These are phyloP conservation scores for Mesembryanthemum crystallinum DNA, from an alignment of 148 eudicot species.

Conservation along the genomic window DNA sequence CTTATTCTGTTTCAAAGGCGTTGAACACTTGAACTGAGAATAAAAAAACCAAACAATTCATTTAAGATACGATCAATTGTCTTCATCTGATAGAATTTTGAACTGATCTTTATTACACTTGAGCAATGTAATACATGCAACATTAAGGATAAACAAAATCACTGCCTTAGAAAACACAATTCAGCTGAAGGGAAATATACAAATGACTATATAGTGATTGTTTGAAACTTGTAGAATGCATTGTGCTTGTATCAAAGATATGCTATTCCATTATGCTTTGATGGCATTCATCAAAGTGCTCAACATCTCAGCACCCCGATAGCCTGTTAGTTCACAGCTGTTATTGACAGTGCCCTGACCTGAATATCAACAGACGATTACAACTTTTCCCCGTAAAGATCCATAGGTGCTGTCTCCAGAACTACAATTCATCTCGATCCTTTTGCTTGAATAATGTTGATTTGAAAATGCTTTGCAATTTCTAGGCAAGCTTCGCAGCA, in stretches of 20 bases:
- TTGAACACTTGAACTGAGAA: no score
- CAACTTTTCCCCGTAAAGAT: not conserved
- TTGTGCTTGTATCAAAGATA: not conserved
- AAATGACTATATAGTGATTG: not conserved
- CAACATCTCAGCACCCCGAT: not conserved
- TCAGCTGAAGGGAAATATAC: not conserved
- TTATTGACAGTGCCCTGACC: conserved; percentile 1
- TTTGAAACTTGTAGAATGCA: not conserved
- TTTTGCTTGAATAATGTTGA: not conserved
- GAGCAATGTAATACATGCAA: not conserved
- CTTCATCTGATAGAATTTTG: no score
- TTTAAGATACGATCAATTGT: no score
- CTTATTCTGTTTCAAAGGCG: no score
- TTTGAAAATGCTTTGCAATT: not conserved
- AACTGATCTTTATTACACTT: not conserved
- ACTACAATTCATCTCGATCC: not conserved
- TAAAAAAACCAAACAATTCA: no score
- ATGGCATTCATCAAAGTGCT: not conserved
- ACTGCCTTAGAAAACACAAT: not conserved
- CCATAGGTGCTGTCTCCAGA: not conserved
- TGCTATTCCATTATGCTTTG: not conserved
- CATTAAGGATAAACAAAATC: not conserved
- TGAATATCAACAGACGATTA: not conserved
- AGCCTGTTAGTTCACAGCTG: conserved; percentile 2
- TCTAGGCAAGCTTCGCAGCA: conserved; percentile 47